Base-by-base conservation (phyloP, 73 alveolate species). In the Paraurostyla sp. region DNA sequence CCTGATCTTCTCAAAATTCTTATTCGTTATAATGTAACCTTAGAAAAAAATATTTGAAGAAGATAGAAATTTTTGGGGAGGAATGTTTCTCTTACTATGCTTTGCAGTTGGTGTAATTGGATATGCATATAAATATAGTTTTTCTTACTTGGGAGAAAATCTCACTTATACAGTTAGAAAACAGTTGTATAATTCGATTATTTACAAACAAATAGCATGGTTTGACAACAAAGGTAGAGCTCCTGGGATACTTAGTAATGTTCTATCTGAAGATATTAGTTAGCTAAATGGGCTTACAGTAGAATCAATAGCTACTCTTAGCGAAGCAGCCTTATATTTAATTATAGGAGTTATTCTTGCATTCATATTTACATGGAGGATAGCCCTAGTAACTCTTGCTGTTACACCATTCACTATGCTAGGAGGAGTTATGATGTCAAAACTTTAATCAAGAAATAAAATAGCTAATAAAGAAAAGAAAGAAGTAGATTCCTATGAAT, bases 21-120 rank as follows among this genome's bases (percentile, higher is more conserved):
- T 71, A 7, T 71, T 71, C 48, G 69, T 71, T 15, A 40, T 71
- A 80, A 7, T 71, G 30, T 20, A 40, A 20, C 85, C 85, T 13
- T 42, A 71, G 40, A 7, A 4, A 40, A 6, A 7, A 40, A 42
- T 29, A 40, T 71, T 71, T 41, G 18, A 42, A 7, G 69, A 71
- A 4, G 69, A 71, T 22, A 40, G 63, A 71, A 43, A 71, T 36
- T 71, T 71, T 11, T 71, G 85, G 85, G 29, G 85, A 11, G 85
- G 85, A 13, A 38, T 71, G 85, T 71, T 40, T 43, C 40, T 71
- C 18, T 36, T 71, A 40, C 69, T 63, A 18, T 13, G 33, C n/a
- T 3, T 30, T 29, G 36, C 42, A 6, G 25, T 25, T 9, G 27
- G 48, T 62, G 29, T 83, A 0, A 3, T 46, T 35, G 51, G 80